Conservation (phyloP, 2,329 filamentous ascomycete species). For the Sporothrix phasma region DNA sequence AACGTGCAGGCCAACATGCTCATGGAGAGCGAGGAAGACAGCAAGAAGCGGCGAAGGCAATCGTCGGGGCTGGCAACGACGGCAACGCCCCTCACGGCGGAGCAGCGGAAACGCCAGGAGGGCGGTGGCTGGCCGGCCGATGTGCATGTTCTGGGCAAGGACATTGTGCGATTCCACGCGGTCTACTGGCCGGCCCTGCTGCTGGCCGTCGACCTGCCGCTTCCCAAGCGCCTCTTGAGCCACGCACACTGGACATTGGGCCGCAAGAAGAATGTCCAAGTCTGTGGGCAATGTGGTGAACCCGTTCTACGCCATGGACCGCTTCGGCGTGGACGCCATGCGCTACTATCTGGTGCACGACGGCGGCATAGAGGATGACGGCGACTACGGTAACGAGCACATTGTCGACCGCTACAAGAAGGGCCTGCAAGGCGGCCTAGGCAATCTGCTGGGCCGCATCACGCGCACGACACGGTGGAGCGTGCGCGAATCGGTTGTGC, state of each 20-base stretch:
- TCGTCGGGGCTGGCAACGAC: background rate
- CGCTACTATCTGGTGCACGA: constrained; percentile 81
- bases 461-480: constrained; percentile 61
- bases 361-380: constrained; percentile 66
- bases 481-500: constrained; percentile 45
- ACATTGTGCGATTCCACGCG: constrained; percentile 92
- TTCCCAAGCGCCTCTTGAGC: constrained; percentile 70
- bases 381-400: constrained; percentile 71
- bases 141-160: constrained; percentile 88
- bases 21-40: background rate
- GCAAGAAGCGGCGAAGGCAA: background rate
- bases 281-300: constrained; percentile 91
- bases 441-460: constrained; percentile 68
- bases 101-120: constrained; percentile 27
- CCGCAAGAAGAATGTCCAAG: constrained; percentile 90
- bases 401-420: constrained; percentile 74
- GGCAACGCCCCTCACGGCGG: constrained; percentile 26
- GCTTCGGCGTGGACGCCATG: constrained; percentile 79
- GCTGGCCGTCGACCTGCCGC: constrained; percentile 71
- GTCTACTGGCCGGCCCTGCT: constrained; percentile 98
- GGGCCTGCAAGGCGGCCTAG: constrained; percentile 63
- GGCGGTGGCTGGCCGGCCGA: constrained; percentile 77
- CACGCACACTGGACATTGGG: constrained; percentile 96
- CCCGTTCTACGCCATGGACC: constrained; percentile 80
- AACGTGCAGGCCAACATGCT: constrained; percentile 4